Evolutionary conservation across 768 basidiomycete genomes (phyloP).

Genomic region (Auriscalpium vulgare): DNA sequence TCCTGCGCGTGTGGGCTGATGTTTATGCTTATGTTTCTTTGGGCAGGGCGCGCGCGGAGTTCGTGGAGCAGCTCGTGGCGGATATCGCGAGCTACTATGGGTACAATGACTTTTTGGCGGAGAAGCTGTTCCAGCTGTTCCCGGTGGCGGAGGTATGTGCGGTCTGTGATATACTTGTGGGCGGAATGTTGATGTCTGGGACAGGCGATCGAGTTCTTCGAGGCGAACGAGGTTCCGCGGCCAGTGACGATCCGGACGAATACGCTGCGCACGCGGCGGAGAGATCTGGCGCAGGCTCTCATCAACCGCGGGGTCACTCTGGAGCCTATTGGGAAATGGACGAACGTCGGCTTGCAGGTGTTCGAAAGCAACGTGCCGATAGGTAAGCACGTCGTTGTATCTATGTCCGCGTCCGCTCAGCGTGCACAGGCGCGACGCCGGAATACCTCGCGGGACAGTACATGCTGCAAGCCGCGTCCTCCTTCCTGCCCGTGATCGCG

Average conservation of each 20-base stretch:
- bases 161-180: not conserved
- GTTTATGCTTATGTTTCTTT: too few relatives aligned
- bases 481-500: constrained; percentile 98
- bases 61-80: constrained; percentile 75
- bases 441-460: constrained; percentile 99
- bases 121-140: constrained; percentile 93
- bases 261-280: constrained; percentile 85
- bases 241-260: constrained; percentile 98
- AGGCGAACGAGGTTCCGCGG: constrained; percentile 90
- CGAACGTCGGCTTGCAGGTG: constrained; percentile 96
- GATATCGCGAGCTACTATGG: constrained; percentile 97
- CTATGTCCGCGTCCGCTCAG: not conserved
- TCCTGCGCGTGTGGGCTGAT: not conserved
- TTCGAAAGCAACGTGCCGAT: constrained; percentile 96
- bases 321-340: constrained; percentile 99
- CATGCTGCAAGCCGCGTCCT: constrained; percentile 98
- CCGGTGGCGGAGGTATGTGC: constrained; percentile 75
- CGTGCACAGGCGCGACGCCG: constrained; percentile 73
- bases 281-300: constrained; percentile 89
- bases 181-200: not conserved
- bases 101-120: constrained; percentile 91
- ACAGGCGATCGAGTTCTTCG: constrained; percentile 96
- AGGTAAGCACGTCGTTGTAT: constrained; percentile 36
- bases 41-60: constrained; percentile 84
- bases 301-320: constrained; percentile 96